phyloP scores from a whole-genome alignment of 75 land plant genomes.

The Adiantum capillusveneris region DNA sequence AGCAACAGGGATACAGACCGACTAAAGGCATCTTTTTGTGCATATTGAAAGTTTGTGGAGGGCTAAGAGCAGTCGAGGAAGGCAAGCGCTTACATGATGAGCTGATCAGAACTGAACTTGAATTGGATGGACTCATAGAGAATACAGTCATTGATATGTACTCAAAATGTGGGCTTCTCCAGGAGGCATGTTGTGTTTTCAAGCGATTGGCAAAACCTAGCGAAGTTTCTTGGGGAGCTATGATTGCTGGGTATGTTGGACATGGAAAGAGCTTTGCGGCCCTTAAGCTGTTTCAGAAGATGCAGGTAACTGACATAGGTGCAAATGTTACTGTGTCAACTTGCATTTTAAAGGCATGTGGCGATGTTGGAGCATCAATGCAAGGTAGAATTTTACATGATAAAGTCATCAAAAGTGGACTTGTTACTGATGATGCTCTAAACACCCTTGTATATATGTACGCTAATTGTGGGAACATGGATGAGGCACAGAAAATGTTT shows the following conservation, averaged over 20 bases:
- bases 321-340: slow-evolving; percentile 3
- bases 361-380: slow-evolving; percentile 4
- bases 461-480: not conserved
- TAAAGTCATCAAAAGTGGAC: not conserved
- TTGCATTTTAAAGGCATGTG: slow-evolving; percentile 18
- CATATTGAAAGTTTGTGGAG: not conserved
- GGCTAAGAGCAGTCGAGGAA: not conserved
- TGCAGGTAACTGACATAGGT: not conserved
- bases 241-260: slow-evolving; percentile 15
- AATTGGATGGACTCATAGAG: slow-evolving; percentile 17
- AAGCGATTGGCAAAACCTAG: slow-evolving; percentile 5
- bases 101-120: not conserved
- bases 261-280: slow-evolving; percentile 14
- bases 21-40: slow-evolving; percentile 26
- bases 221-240: slow-evolving; percentile 17
- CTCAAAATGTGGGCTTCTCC: slow-evolving; percentile 17
- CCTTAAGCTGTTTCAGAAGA: slow-evolving; percentile 7
- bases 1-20: slow-evolving; percentile 23
- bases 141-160: slow-evolving; percentile 51
- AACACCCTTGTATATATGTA: slow-evolving; percentile 9
- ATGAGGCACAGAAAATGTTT: slow-evolving; percentile 9
- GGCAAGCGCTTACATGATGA: slow-evolving; percentile 9
- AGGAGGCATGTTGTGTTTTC: slow-evolving; percentile 5
- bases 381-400: slow-evolving; percentile 10
- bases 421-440: slow-evolving; percentile 7